Percentiles rank a stretch among this genome's conserved stretches.
phyloP scores from a whole-genome alignment of 2,329 filamentous ascomycete genomes.

The Hymenoscyphus infarciens region DNA sequence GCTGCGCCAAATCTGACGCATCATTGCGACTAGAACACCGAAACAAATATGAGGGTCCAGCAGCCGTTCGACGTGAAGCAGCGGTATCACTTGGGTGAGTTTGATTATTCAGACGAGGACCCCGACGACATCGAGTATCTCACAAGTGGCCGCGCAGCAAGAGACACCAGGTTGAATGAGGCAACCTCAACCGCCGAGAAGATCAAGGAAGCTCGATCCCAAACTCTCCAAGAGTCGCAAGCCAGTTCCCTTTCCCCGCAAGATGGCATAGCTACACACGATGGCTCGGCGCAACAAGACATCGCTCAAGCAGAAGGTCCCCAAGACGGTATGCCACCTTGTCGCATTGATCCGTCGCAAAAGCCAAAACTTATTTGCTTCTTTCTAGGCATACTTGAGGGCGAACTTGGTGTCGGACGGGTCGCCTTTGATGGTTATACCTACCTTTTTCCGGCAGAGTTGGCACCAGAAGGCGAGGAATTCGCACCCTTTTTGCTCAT shows the following conservation, averaged over 20 bases:
- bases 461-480: conserved; percentile 27
- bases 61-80: no score
- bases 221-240: no score
- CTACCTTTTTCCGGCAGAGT: conserved; percentile 25
- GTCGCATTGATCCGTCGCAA: not conserved
- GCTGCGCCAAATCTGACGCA: no score
- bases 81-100: not conserved
- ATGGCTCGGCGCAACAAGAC: no score
- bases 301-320: not conserved
- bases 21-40: no score
- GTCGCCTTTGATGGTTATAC: not conserved
- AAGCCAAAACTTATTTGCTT: not conserved
- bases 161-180: not conserved
- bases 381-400: not conserved
- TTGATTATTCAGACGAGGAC: not conserved
- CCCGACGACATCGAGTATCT: not conserved
- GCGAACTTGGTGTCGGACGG: not conserved
- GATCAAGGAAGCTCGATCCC: no score
- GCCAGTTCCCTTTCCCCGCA: no score
- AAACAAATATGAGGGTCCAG: no score
- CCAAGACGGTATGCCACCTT: not conserved
- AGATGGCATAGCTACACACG: no score
- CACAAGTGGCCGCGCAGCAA: not conserved
- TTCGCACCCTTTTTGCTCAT: conserved; percentile 54
- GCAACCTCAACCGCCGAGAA: no score